These are phyloP conservation scores for Fraxinus dipetala DNA, from an alignment of 305 asterid genomes.

Conservation along the genomic window DNA sequence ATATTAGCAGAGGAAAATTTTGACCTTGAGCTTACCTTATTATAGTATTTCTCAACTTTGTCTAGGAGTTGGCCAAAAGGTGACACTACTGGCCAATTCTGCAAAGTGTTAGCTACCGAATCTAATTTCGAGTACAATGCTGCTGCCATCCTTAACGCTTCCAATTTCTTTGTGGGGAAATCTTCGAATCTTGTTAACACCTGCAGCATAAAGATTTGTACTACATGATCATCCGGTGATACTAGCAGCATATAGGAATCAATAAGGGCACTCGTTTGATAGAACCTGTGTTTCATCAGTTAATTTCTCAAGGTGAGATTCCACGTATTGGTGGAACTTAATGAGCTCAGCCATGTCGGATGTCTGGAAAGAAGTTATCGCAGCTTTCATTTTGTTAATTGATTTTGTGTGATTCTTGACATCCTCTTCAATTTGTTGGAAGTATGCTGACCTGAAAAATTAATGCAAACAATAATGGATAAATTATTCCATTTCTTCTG, in stretches of 20 bases:
- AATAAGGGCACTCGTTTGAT: not conserved
- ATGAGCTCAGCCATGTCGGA: constrained; percentile 68
- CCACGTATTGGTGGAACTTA: constrained; percentile 57
- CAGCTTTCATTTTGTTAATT: constrained; percentile 49
- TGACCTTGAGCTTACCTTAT: constrained; percentile 42
- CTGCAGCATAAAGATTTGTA: constrained; percentile 31
- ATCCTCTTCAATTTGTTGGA: constrained; percentile 71
- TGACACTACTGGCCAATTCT: constrained; percentile 50
- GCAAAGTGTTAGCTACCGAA: constrained; percentile 42
- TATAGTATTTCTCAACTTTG: constrained; percentile 69
- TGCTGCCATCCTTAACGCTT: constrained; percentile 78
- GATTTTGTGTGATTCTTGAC: constrained; percentile 42
- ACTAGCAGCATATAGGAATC: not conserved
- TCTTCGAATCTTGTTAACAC: constrained; percentile 82
- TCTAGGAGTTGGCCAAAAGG: constrained; percentile 61
- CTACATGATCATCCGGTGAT: not conserved
- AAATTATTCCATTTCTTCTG: not conserved
- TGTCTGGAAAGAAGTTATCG: constrained; percentile 33
- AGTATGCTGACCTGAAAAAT: constrained; percentile 61
- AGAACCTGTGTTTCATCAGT: constrained; percentile 69
- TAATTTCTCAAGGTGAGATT: constrained; percentile 68
- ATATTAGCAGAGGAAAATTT: not conserved
- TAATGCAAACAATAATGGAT: not conserved
- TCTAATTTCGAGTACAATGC: constrained; percentile 62
- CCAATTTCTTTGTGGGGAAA: constrained; percentile 75